Percentiles rank a stretch among this genome's conserved stretches.
These are phyloP conservation scores for Quercus lobata DNA, from an alignment of 331 rosid genomes.

Conservation along the genomic window DNA sequence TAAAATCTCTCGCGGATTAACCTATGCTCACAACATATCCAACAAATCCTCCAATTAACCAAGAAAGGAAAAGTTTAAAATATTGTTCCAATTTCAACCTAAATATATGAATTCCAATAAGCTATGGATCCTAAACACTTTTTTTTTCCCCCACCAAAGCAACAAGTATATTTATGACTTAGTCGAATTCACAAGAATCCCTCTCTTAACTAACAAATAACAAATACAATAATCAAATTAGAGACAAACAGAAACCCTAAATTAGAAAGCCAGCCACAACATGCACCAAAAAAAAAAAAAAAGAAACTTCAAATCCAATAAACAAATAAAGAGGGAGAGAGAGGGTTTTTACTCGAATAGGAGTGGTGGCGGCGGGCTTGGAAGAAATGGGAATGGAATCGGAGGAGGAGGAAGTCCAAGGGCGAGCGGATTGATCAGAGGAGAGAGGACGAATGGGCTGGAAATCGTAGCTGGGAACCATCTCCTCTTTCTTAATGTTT, in stretches of 20 bases:
- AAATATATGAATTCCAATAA: neutral
- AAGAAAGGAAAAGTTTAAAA: too few species aligned
- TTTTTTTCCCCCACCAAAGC: neutral
- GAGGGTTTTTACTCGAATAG: slow-evolving; percentile 34
- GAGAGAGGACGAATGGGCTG: slow-evolving; percentile 63
- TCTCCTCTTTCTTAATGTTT: slow-evolving; percentile 40
- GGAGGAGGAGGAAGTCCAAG: slow-evolving; percentile 45
- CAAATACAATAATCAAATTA: neutral
- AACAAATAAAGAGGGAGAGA: neutral
- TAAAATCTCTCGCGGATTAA: too few species aligned
- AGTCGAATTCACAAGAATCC: neutral
- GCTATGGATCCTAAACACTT: neutral
- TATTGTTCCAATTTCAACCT: neutral
- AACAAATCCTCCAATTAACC: too few species aligned
- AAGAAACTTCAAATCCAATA: neutral
- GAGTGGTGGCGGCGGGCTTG: slow-evolving; percentile 34
- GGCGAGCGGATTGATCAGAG: slow-evolving; percentile 31
- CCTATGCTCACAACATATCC: too few species aligned
- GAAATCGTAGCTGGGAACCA: slow-evolving; percentile 82
- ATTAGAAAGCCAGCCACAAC: slow-evolving; percentile 4
- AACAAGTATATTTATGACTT: neutral
- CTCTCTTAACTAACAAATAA: neutral
- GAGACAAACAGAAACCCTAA: neutral
- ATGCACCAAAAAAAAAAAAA: neutral
- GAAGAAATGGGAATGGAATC: slow-evolving; percentile 44